A percentile compares a stretch with the other conserved stretches of the same genome.
Conservation (phyloP, 192 early-diverging fungal genomes). For the Backusella westeae region DNA sequence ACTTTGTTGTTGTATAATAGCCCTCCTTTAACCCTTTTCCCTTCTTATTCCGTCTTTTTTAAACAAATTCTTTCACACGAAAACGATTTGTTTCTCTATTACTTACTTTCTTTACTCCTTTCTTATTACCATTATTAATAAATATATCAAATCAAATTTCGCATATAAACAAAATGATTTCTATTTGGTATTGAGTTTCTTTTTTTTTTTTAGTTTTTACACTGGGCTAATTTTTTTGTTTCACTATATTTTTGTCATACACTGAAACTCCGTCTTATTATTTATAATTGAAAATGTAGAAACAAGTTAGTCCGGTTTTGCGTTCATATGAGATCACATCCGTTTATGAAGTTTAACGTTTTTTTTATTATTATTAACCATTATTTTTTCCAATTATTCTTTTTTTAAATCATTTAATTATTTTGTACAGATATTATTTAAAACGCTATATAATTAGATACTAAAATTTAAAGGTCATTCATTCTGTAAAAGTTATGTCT, state of each 20-base stretch:
- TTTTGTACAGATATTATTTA: neutral
- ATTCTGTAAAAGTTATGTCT: slow-evolving; percentile 18
- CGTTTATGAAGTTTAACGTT: neutral
- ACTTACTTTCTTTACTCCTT: neutral
- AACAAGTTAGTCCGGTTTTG: too few species aligned
- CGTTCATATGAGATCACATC: neutral
- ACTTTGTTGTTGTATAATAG: neutral
- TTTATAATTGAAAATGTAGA: neutral
- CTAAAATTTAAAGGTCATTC: slow-evolving; percentile 9
- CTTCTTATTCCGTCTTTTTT: neutral
- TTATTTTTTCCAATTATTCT: neutral
- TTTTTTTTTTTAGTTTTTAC: neutral
- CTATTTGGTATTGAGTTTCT: neutral
- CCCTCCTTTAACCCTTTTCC: neutral
- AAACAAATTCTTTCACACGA: neutral
- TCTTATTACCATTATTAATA: neutral
- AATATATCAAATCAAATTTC: slow-evolving; percentile 1
- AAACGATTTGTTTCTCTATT: neutral
- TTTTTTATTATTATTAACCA: too few species aligned
- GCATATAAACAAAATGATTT: neutral
- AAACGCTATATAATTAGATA: neutral
- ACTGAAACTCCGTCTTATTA: neutral
- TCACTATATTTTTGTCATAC: neutral
- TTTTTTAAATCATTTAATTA: neutral
- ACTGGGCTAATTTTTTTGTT: neutral